Percentiles rank a stretch among this genome's conserved stretches.
Evolutionary conservation across 2,329 filamentous ascomycete genomes (phyloP).

Genomic region (Colletotrichum zoysiae): DNA sequence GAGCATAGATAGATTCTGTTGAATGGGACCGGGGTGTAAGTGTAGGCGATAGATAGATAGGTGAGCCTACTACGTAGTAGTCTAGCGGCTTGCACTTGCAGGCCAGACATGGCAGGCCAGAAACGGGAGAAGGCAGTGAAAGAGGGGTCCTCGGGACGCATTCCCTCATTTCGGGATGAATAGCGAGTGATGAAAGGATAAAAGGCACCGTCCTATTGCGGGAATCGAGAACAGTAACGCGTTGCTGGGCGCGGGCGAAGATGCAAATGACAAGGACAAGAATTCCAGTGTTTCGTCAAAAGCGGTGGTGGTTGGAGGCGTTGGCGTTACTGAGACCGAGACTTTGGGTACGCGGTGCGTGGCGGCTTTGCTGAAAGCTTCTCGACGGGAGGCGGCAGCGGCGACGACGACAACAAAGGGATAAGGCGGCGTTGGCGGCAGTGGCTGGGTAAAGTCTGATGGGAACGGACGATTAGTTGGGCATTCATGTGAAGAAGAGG

Average conservation of each 20-base stretch:
- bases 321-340: slow-evolving; percentile 13
- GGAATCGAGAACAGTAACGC: slow-evolving; percentile 1
- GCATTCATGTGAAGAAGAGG: no score
- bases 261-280: slow-evolving; percentile 16
- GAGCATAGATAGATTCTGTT: slow-evolving; percentile 3
- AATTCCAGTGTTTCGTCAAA: slow-evolving; percentile 25
- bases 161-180: slow-evolving; percentile 10
- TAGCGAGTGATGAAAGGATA: background rate
- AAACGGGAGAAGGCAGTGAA: slow-evolving; percentile 12
- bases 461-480: background rate
- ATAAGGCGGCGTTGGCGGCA: slow-evolving; percentile 22
- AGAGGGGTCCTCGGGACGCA: slow-evolving; percentile 22
- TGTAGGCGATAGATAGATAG: background rate
- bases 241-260: slow-evolving; percentile 3
- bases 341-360: slow-evolving; percentile 26
- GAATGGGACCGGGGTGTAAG: slow-evolving; percentile 3
- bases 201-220: slow-evolving; percentile 4
- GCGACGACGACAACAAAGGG: background rate
- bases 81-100: slow-evolving; percentile 8
- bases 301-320: slow-evolving; percentile 28
- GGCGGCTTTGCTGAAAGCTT: slow-evolving; percentile 31
- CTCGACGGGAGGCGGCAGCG: background rate
- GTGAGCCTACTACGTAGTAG: slow-evolving; percentile 15
- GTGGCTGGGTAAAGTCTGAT: slow-evolving; percentile 16
- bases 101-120: background rate